A percentile compares a stretch with the other conserved stretches of the same genome.
Conservation (phyloP, 176 grass and related monocot genomes). For the Oryza australiensis region DNA sequence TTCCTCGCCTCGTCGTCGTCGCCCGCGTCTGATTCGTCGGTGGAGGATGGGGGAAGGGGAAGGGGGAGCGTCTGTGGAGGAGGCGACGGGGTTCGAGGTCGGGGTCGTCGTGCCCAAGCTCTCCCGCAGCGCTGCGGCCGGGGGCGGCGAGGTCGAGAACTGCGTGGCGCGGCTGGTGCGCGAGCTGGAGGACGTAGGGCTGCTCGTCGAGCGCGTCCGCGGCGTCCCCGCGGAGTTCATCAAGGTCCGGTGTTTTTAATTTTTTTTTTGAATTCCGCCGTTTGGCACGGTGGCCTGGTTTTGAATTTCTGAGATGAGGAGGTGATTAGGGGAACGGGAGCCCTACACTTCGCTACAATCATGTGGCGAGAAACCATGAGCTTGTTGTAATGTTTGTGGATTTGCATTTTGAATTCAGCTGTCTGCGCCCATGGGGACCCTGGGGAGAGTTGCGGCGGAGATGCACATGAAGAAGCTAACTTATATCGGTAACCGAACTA, state of each 20-base stretch:
- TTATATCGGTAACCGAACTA: constrained; percentile 62
- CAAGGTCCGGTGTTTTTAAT: constrained; percentile 41
- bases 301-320: background rate
- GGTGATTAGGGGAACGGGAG: background rate
- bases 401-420: constrained; percentile 58
- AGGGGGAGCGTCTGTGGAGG: constrained; percentile 32
- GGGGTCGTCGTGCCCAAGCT: constrained; percentile 75
- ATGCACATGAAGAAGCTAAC: constrained; percentile 95
- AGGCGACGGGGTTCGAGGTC: constrained; percentile 73
- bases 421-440: constrained; percentile 64
- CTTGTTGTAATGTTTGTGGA: background rate
- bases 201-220: constrained; percentile 74
- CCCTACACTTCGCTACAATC: background rate
- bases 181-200: constrained; percentile 62
- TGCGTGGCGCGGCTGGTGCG: constrained; percentile 62
- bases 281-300: background rate
- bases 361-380: background rate
- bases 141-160: constrained; percentile 7
- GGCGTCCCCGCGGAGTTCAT: constrained; percentile 86
- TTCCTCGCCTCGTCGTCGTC: constrained; percentile 1
- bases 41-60: constrained; percentile 18
- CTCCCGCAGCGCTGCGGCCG: constrained; percentile 29
- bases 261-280: background rate
- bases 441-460: constrained; percentile 79
- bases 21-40: constrained; percentile 19